Evolutionary conservation across 192 early-diverging fungal species (phyloP).

Genomic region (Coemansia sp.): DNA sequence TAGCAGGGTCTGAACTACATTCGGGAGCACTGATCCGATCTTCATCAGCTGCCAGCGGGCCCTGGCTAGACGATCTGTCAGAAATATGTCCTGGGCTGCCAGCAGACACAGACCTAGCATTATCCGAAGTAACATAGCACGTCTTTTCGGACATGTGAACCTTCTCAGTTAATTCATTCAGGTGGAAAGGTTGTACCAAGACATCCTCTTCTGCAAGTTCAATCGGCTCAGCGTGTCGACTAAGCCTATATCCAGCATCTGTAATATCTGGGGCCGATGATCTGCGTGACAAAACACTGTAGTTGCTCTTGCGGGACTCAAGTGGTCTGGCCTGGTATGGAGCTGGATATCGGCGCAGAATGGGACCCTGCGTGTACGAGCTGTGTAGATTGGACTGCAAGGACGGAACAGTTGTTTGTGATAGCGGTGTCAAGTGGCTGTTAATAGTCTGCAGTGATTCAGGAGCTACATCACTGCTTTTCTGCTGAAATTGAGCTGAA

Average conservation of each 20-base stretch:
- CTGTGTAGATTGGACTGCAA: too few species aligned
- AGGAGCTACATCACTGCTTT: slow-evolving; percentile 2
- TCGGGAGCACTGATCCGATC: too few species aligned
- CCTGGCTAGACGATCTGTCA: too few species aligned
- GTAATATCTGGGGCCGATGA: slow-evolving; percentile 46
- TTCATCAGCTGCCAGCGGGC: too few species aligned
- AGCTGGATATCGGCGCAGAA: slow-evolving; percentile 3
- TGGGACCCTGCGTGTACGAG: slow-evolving; percentile 1
- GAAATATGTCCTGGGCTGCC: too few species aligned
- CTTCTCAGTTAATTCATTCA: too few species aligned
- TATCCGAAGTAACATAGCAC: too few species aligned
- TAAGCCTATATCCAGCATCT: slow-evolving; percentile 24
- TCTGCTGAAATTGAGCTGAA: slow-evolving; percentile 30
- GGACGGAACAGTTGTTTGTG: not conserved
- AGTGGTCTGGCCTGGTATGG: slow-evolving; percentile 1
- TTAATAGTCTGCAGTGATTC: not conserved
- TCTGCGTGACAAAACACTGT: slow-evolving; percentile 36
- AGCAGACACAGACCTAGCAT: too few species aligned
- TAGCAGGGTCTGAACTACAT: too few species aligned
- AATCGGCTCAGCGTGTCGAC: slow-evolving; percentile 9
- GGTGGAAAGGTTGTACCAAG: not conserved
- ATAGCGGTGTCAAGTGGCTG: not conserved
- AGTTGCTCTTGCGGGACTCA: slow-evolving; percentile 35
- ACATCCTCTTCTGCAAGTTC: not conserved
- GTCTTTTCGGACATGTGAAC: not conserved